Conservation (phyloP, 2,329 filamentous ascomycete genomes). For the Epichloe typhina region DNA sequence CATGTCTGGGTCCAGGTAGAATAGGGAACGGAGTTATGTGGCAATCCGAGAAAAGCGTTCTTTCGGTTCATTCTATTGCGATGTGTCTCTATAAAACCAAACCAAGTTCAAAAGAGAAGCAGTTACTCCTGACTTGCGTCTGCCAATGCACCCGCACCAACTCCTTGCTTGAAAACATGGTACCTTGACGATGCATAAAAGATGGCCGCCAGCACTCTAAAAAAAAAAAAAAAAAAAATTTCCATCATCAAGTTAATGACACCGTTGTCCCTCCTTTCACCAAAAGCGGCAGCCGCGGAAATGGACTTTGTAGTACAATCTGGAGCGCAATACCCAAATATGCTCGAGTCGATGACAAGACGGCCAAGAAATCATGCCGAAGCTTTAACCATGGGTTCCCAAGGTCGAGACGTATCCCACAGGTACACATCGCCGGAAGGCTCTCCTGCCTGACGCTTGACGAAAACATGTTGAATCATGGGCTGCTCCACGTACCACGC, state of each 20-base stretch:
- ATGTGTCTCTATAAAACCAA: not conserved
- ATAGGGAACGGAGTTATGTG: not conserved
- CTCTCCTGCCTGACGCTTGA: slow-evolving; percentile 21
- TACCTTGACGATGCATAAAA: not conserved
- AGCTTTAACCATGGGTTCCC: slow-evolving; percentile 31
- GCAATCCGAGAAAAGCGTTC: not conserved
- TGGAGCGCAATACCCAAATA: not conserved
- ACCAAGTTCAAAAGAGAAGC: not conserved
- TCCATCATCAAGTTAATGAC: not conserved
- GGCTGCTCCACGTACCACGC: not conserved
- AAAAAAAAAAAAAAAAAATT: too few species aligned
- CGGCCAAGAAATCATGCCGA: slow-evolving; percentile 13
- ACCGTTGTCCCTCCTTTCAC: not conserved
- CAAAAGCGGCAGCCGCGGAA: not conserved
- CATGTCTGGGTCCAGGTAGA: not conserved
- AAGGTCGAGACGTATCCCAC: slow-evolving; percentile 27
- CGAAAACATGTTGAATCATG: slow-evolving; percentile 22
- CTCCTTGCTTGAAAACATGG: not conserved
- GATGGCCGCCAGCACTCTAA: not conserved
- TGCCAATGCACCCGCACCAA: not conserved
- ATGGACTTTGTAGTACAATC: not conserved
- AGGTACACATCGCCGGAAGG: slow-evolving; percentile 24
- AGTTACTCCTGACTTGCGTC: not conserved
- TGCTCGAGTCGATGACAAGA: not conserved
- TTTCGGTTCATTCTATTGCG: not conserved